phyloP scores from a whole-genome alignment of 192 early-diverging fungal genomes.

The Coemansia biformis region DNA sequence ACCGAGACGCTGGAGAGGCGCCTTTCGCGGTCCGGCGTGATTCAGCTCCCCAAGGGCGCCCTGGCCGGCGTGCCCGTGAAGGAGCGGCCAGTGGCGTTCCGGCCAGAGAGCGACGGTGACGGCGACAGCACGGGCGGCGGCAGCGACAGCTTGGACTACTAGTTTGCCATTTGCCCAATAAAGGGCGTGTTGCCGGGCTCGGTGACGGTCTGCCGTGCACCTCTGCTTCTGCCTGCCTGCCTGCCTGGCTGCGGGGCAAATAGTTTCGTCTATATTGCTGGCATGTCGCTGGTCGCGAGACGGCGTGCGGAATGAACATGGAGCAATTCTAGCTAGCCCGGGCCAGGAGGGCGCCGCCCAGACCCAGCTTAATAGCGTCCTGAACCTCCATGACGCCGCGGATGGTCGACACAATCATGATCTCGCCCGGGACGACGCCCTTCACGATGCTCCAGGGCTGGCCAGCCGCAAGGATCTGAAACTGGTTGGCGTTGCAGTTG shows the following conservation, averaged over 20 bases:
- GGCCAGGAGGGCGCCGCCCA: conserved; percentile 86
- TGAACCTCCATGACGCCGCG: conserved; percentile 86
- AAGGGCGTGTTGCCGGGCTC: too few relatives aligned
- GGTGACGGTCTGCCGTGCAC: too few relatives aligned
- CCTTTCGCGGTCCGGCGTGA: conserved; percentile 54
- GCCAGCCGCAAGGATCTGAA: conserved; percentile 70
- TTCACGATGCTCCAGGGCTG: conserved; percentile 70
- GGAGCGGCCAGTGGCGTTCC: conserved; percentile 22
- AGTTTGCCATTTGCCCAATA: conserved; percentile 35
- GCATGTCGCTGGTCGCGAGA: too few relatives aligned
- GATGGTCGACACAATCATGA: conserved; percentile 82
- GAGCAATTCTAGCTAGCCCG: conserved; percentile 53
- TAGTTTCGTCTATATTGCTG: too few relatives aligned
- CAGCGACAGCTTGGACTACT: neutral
- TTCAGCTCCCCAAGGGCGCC: conserved; percentile 46
- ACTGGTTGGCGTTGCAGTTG: conserved; percentile 73
- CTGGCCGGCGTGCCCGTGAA: conserved; percentile 27
- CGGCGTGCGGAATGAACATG: too few relatives aligned
- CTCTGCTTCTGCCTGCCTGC: too few relatives aligned
- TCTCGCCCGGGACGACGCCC: conserved; percentile 82
- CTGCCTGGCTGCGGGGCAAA: too few relatives aligned
- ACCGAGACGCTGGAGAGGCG: conserved; percentile 72
- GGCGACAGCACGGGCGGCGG: too few relatives aligned
- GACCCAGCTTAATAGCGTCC: conserved; percentile 76
- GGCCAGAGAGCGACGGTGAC: too few relatives aligned